Evolutionary conservation across 2,329 filamentous ascomycete species (phyloP), one percentile per base, ranked within the genome.

Genomic region (Rasamsonia emersonii): DNA sequence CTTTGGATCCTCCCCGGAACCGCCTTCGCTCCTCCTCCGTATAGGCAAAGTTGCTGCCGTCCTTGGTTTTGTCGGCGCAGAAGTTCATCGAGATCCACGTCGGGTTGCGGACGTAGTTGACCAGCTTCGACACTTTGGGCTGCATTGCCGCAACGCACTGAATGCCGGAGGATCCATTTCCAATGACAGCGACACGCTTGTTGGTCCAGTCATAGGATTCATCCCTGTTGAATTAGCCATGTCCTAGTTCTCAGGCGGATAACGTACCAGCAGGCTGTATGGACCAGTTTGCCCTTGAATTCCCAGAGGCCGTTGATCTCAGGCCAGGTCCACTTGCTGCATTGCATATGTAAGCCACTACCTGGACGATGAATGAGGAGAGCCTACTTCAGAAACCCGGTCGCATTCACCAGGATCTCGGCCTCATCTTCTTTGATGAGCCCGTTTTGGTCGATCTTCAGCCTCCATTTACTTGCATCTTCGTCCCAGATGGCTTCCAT

Each of bases 251-350:
- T 11, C n/a, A 25, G 4, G 5, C 23, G 4, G 4, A 25, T 5
- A 13, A 9, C 23, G 14, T n/a, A 25, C 57, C 59, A 65, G 8
- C 29, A 35, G 5, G 62, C 62, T 16, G 45, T 56, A 36, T 65
- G 62, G 9, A 61, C 37, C 4, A 63, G 39, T 17, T 49, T 41
- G 5, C 61, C 61, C 27, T 59, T 46, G 40, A 68, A 70, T 5
- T 44, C 43, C 4, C 61, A 46, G 5, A 62, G 47, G 1, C 65
- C 66, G 3, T 47, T 41, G 8, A 69, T 58, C 24, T 62, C 48
- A 5, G 62, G 62, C 53, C 56, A 65, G 28, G 54, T 53, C 53
- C 47, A 60, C 24, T 45, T 44, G 32, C 53, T 54, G n/a, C n/a
- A n/a, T n/a, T n/a, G n/a, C n/a, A n/a, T n/a, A n/a, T n/a, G n/a